phyloP scores from a whole-genome alignment of 2,329 filamentous ascomycete genomes.

The Massarina eburnea region DNA sequence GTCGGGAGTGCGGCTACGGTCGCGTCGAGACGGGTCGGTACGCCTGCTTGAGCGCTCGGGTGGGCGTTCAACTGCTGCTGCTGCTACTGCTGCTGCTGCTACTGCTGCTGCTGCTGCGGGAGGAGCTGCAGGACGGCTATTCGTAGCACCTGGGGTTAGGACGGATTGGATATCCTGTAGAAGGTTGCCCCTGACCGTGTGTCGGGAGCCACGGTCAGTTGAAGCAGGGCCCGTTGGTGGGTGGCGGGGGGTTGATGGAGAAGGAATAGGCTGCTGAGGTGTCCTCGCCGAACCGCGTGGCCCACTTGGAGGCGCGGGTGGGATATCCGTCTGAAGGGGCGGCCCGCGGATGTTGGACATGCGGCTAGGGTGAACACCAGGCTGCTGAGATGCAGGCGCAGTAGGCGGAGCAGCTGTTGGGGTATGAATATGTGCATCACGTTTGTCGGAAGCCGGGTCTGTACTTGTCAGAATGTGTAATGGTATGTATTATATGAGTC shows the following conservation, averaged over 20 bases:
- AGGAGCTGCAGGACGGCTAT: slow-evolving; percentile 14
- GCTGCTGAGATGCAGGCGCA: slow-evolving; percentile 38
- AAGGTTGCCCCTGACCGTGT: slow-evolving; percentile 21
- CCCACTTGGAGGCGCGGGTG: slow-evolving; percentile 34
- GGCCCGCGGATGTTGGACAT: slow-evolving; percentile 44
- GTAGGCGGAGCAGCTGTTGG: slow-evolving; percentile 37
- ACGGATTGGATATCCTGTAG: slow-evolving; percentile 34
- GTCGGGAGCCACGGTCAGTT: slow-evolving; percentile 28
- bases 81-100: too few relatives aligned
- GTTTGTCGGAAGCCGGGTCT: slow-evolving; percentile 27
- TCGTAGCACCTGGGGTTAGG: slow-evolving; percentile 25
- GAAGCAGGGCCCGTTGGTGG: slow-evolving; percentile 39
- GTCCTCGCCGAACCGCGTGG: slow-evolving; percentile 33
- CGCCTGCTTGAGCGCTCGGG: slow-evolving; percentile 12
- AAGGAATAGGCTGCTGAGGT: slow-evolving; percentile 15
- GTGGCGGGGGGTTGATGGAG: slow-evolving; percentile 30
- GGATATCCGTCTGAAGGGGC: slow-evolving; percentile 36
- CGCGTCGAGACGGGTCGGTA: slow-evolving; percentile 10
- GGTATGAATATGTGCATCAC: slow-evolving; percentile 26
- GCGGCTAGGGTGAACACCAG: slow-evolving; percentile 58
- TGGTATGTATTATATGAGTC: neutral
- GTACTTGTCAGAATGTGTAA: slow-evolving; percentile 9
- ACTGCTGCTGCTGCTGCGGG: too few relatives aligned
- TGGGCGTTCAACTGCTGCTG: too few relatives aligned
- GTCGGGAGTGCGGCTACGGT: slow-evolving; percentile 13